Percentiles rank a stretch among this genome's conserved stretches.
phyloP scores from a whole-genome alignment of 1,284 basidiomycete species.

The Tilletia indica region DNA sequence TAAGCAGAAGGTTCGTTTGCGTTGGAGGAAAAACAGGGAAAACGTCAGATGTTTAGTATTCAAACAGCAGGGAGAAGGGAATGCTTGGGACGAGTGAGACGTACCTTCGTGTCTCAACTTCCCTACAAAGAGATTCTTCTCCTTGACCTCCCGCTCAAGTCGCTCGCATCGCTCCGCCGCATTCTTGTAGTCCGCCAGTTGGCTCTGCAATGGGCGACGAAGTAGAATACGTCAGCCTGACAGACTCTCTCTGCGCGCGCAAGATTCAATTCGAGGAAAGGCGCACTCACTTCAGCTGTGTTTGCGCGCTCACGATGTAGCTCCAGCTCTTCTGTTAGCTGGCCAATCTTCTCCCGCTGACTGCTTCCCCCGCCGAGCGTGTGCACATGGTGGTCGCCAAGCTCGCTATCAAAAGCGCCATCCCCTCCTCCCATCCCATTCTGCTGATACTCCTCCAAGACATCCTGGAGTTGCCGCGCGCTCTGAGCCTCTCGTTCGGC shows the following conservation, averaged over 20 bases:
- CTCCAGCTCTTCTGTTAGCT: constrained; percentile 71
- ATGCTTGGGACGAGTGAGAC: constrained; percentile 29
- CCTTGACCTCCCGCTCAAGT: constrained; percentile 85
- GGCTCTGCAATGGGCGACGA: constrained; percentile 21
- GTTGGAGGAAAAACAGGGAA: no score
- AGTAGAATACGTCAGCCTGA: no score
- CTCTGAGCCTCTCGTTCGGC: constrained; percentile 73
- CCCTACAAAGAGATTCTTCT: constrained; percentile 85
- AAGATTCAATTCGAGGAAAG: no score
- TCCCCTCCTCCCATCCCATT: neutral
- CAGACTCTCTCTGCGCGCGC: no score
- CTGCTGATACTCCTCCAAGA: constrained; percentile 89
- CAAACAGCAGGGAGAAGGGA: no score
- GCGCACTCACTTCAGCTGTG: constrained; percentile 70
- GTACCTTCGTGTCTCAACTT: constrained; percentile 91
- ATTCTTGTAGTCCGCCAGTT: constrained; percentile 70
- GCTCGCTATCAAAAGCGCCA: constrained; percentile 52
- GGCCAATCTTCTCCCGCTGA: constrained; percentile 71
- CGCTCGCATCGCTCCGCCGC: constrained; percentile 68
- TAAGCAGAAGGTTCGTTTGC: neutral
- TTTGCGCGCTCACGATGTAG: constrained; percentile 82
- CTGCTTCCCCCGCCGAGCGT: constrained; percentile 67
- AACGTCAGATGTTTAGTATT: neutral
- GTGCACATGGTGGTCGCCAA: constrained; percentile 64
- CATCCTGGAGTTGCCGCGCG: constrained; percentile 79